These are phyloP conservation scores for Phlyctochytrium bullatum DNA, from an alignment of 192 early-diverging fungal species.

Conservation along the genomic window DNA sequence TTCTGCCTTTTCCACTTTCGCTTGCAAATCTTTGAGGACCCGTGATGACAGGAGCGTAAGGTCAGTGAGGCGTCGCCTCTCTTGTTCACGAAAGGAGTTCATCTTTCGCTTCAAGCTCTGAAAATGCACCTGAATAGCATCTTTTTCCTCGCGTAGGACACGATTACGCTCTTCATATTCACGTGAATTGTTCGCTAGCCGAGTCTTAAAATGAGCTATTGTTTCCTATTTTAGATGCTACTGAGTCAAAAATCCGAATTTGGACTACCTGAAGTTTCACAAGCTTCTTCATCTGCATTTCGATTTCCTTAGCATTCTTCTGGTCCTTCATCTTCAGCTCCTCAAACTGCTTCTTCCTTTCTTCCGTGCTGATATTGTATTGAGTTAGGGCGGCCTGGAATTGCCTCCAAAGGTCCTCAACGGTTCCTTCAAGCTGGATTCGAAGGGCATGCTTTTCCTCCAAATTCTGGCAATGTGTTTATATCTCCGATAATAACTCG, in stretches of 20 bases:
- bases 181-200: slow-evolving; percentile 38
- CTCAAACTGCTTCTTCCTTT: slow-evolving; percentile 59
- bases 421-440: slow-evolving; percentile 59
- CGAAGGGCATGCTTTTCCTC: slow-evolving; percentile 63
- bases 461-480: slow-evolving; percentile 36
- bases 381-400: slow-evolving; percentile 56
- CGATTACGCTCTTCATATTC: slow-evolving; percentile 53
- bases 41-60: slow-evolving; percentile 47
- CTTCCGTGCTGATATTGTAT: slow-evolving; percentile 57
- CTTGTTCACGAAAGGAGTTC: slow-evolving; percentile 53
- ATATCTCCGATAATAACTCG: neutral
- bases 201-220: slow-evolving; percentile 50
- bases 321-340: slow-evolving; percentile 61
- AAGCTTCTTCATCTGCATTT: slow-evolving; percentile 60
- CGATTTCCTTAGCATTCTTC: slow-evolving; percentile 59
- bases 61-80: slow-evolving; percentile 47
- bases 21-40: slow-evolving; percentile 44
- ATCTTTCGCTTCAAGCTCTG: slow-evolving; percentile 54
- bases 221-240: slow-evolving; percentile 39
- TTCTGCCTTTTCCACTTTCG: slow-evolving; percentile 56
- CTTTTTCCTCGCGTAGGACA: slow-evolving; percentile 51
- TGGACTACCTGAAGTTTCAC: slow-evolving; percentile 50
- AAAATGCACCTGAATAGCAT: slow-evolving; percentile 54
- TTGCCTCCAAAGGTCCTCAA: slow-evolving; percentile 61
- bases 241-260: neutral